Percentiles rank a stretch among this genome's conserved stretches.
Conservation (phyloP, 2,329 filamentous ascomycete species). For the Pseudogymnoascus sp. region DNA sequence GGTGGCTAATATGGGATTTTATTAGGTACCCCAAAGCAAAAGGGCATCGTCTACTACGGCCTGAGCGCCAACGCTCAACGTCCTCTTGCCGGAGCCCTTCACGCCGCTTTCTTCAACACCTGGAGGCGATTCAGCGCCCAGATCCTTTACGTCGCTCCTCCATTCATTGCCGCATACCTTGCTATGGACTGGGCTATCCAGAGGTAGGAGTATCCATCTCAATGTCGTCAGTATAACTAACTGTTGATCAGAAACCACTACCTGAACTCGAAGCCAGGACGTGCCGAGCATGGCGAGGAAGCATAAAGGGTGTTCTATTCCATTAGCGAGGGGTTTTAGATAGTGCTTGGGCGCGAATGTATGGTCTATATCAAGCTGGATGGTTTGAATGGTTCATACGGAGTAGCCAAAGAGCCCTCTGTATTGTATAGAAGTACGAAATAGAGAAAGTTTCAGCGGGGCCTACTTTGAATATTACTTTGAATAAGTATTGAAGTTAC, state of each 20-base stretch:
- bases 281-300: constrained; percentile 41
- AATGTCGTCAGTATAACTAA: neutral
- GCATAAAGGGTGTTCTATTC: constrained; percentile 21
- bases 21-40: constrained; percentile 51
- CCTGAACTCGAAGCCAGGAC: constrained; percentile 70
- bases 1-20: constrained; percentile 20
- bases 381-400: neutral
- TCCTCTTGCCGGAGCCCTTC: constrained; percentile 66
- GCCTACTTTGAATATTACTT: neutral
- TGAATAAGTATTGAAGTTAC: neutral
- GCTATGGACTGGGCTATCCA: constrained; percentile 85
- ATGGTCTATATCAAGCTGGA: neutral
- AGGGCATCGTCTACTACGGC: constrained; percentile 61
- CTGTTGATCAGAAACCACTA: constrained; percentile 58
- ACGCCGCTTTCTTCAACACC: constrained; percentile 91
- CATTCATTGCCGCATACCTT: constrained; percentile 70
- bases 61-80: constrained; percentile 83
- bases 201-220: constrained; percentile 47
- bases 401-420: constrained; percentile 1
- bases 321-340: neutral
- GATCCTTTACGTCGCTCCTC: constrained; percentile 81
- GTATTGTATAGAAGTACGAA: constrained; percentile 8
- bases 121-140: constrained; percentile 80
- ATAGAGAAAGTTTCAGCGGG: neutral
- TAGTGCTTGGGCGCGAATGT: neutral